Base-by-base conservation (phyloP, 2,329 filamentous ascomycete species). In the Diaporthe eres region DNA sequence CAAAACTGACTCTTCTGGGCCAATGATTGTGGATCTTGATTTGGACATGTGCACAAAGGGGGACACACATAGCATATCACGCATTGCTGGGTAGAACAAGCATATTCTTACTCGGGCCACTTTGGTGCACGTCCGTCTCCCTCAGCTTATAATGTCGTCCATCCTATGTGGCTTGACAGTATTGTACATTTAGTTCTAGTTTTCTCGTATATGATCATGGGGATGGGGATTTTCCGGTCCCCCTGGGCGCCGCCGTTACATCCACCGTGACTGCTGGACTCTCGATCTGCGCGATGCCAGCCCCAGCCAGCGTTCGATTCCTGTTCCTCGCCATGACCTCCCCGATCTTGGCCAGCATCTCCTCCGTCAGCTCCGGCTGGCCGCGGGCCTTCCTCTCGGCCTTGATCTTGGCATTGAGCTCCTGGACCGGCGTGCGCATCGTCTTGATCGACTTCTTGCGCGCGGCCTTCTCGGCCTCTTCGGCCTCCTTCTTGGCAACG, bases 261-360 rank as follows among this genome's bases (percentile, higher is more conserved):
- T 34, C 19, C 19, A 47, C 72, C 9, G 61, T 70, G 34, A 57
- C 31, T 42, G 72, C 22, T 22, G 58, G 17, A 42, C 51, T 19
- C 25, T 51, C 67, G 44, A 55, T 22, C 55, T 63, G 60, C 10
- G 73, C 28, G 31, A 60, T 53, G 44, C 60, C 51, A 53, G 58
- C 25, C 51, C 49, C 81, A 68, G 85, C 83, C 78, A 87, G 79
- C 8, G 83, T 82, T 75, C 80, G 81, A 74, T 85, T 83, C 81
- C 87, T 86, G 81, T 90, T 91, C 83, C 84, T 85, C 49, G 88
- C 89, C 84, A 93, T 92, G 79, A 92, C 83, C 83, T 90, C 85
- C 78, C 91, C 91, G 80, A 93, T 89, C 85, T 88, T 90, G 82
- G 89, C 88, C 81, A 93, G 83, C 88, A 92, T 91, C 79, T 89